Evolutionary conservation across 225 moss, liverwort and hornwort genomes (phyloP), one percentile per base, ranked within the genome.

Genomic region (Physcomitrium patens): DNA sequence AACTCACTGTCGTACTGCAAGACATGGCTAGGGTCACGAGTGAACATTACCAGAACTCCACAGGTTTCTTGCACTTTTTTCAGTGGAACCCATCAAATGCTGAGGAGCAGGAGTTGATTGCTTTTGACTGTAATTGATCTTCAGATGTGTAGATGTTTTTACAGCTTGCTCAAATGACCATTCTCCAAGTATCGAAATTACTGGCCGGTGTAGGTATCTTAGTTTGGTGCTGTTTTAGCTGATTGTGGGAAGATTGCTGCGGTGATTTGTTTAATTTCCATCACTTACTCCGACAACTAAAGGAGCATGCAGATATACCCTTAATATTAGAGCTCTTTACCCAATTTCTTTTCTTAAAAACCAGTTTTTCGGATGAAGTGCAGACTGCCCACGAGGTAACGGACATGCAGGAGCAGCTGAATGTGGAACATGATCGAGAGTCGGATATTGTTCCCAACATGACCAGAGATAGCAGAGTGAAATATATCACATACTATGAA

Each of bases 1-100:
- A 87, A 99, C 80, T 99, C 95, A 43, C 80, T 99, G 46, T 90
- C 99, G 13, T 92, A 77, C 71, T 99, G 99, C 85, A 95, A 99
- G 77, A 93, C 89, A 67, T 99, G 99, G 99, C 90, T 99, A 17
- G 99, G 99, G 70, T 67, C 93, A 46, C 84, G 70, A 76, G 95
- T 99, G 43, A 99, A 99, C 59, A 91, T 99, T 50, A 95, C 99
- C 14, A 86, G 99, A 79, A 92, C 91, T 58, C 99, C 99, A 63
- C 97, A 97, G 91, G 96, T 96, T 70, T 75, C 27, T 66, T 73
- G 46, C 62, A 52, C 56, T 77, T 65, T 17, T 58, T 48, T 51
- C 31, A 17, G 22, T 68, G 17, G 44, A 68, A 63, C 76, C 63
- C 28, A 65, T 28, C 37, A 14, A 53, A 17, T 62, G 16, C 24